phyloP scores from a whole-genome alignment of 805 yeast genomes.

The Kodamaea restingae region DNA sequence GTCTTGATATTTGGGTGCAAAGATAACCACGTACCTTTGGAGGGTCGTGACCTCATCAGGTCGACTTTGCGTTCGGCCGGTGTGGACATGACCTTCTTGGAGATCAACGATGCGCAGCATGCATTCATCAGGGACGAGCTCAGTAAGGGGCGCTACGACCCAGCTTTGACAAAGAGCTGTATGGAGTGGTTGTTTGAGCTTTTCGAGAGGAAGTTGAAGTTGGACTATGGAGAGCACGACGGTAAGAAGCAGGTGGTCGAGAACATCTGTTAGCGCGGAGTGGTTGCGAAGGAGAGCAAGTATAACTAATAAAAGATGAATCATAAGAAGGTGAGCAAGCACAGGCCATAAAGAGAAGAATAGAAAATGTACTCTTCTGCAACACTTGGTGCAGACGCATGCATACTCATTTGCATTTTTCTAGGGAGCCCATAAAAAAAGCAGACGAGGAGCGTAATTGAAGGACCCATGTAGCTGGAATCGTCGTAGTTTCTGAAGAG shows the following conservation, averaged over 20 bases:
- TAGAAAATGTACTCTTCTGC: too few relatives aligned
- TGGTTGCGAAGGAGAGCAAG: background rate
- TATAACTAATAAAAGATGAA: too few relatives aligned
- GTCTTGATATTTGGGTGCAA: slow-evolving; percentile 72
- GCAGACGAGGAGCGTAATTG: too few relatives aligned
- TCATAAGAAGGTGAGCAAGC: too few relatives aligned
- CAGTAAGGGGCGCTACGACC: slow-evolving; percentile 77
- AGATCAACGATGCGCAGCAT: slow-evolving; percentile 75
- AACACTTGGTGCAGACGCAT: too few relatives aligned
- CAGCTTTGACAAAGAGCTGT: slow-evolving; percentile 68
- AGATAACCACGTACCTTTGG: slow-evolving; percentile 77
- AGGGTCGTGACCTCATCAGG: slow-evolving; percentile 71
- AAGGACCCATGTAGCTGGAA: too few relatives aligned
- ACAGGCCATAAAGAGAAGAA: too few relatives aligned
- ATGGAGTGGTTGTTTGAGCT: slow-evolving; percentile 65
- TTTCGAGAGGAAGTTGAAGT: slow-evolving; percentile 62
- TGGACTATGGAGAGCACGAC: slow-evolving; percentile 63
- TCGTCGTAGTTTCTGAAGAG: too few relatives aligned
- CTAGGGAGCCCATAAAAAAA: too few relatives aligned
- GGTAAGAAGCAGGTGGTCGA: slow-evolving; percentile 50
- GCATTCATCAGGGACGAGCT: slow-evolving; percentile 78
- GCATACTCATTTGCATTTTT: too few relatives aligned
- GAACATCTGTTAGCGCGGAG: slow-evolving; percentile 50
- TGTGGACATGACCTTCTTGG: slow-evolving; percentile 67
- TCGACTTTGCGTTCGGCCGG: slow-evolving; percentile 51